Evolutionary conservation across 352 stramenopile genomes (phyloP).

Genomic region (Elongisporangium prolatum): DNA sequence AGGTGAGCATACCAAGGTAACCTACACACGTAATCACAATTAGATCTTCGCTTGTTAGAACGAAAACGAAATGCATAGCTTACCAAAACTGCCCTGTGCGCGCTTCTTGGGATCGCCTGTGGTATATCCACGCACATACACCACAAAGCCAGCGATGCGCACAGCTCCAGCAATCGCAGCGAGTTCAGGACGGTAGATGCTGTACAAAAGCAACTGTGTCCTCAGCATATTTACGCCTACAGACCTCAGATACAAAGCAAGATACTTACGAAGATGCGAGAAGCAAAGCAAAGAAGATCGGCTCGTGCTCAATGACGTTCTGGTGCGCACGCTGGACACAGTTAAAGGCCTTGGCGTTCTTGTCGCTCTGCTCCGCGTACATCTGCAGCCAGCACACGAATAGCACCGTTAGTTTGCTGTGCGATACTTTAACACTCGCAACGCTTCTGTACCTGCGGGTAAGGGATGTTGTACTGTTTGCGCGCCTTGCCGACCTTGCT

Average conservation of each 20-base stretch:
- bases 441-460: conserved; percentile 30
- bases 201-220: conserved; percentile 11
- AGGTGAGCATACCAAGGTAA: not conserved
- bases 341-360: conserved; percentile 89
- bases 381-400: conserved; percentile 28
- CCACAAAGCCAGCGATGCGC: conserved; percentile 54
- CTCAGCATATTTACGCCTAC: too few relatives aligned
- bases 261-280: conserved; percentile 57
- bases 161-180: conserved; percentile 51
- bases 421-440: not conserved
- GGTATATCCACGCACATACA: conserved; percentile 62
- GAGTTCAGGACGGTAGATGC: conserved; percentile 49
- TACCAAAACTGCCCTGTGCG: conserved; percentile 53
- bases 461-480: conserved; percentile 60
- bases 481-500: conserved; percentile 52
- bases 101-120: conserved; percentile 61
- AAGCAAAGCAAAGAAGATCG: conserved; percentile 51
- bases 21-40: not conserved
- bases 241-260: too few relatives aligned
- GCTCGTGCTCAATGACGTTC: conserved; percentile 89
- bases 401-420: too few relatives aligned
- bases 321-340: conserved; percentile 90
- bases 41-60: not conserved
- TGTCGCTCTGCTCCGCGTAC: conserved; percentile 85
- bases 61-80: conserved; percentile 1